These are phyloP conservation scores for Apium graveolens DNA, from an alignment of 129 eudicot species.

Conservation along the genomic window DNA sequence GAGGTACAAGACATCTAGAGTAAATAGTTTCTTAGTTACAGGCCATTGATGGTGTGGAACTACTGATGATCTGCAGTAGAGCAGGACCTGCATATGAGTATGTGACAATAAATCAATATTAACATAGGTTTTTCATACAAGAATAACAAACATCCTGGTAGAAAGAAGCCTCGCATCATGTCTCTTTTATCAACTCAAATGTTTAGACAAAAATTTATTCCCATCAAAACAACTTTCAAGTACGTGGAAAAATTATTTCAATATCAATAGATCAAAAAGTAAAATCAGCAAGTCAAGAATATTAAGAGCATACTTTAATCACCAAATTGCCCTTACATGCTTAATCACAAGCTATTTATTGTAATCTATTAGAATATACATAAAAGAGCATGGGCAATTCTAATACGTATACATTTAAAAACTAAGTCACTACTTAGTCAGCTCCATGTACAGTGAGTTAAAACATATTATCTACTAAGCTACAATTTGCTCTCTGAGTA, in stretches of 20 bases:
- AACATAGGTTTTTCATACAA: background rate
- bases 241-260: background rate
- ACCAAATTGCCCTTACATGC: background rate
- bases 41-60: slow-evolving; percentile 67
- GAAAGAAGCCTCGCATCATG: background rate
- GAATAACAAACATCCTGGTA: background rate
- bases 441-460: too few species aligned
- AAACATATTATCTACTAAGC: too few species aligned
- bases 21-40: slow-evolving; percentile 58
- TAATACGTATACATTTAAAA: too few species aligned
- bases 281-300: background rate
- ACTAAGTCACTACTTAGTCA: background rate
- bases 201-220: background rate
- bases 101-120: background rate
- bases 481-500: too few species aligned
- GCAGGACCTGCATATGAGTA: slow-evolving; percentile 43
- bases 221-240: background rate
- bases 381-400: background rate
- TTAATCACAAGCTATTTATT: background rate
- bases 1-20: slow-evolving; percentile 81
- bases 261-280: background rate
- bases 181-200: background rate
- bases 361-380: too few species aligned
- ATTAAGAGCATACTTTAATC: background rate
- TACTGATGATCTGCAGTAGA: slow-evolving; percentile 82